A percentile compares a stretch with the other conserved stretches of the same genome.
These are phyloP conservation scores for Wickerhamiella domercqiae DNA, from an alignment of 805 yeast genomes.

Conservation along the genomic window DNA sequence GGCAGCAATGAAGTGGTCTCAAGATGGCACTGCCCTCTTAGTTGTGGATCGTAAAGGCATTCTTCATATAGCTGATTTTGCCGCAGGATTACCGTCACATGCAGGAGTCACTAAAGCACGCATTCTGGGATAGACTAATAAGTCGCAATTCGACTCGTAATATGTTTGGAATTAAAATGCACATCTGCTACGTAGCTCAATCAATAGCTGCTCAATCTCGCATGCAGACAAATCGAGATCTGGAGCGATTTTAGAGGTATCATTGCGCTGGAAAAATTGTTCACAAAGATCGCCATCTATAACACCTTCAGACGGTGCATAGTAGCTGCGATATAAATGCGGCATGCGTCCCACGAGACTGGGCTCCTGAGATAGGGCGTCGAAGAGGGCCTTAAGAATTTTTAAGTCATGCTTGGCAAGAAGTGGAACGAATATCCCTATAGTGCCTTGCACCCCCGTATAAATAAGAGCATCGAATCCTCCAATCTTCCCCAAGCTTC, in stretches of 20 bases:
- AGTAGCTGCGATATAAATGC: constrained; percentile 55
- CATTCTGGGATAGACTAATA: constrained; percentile 11
- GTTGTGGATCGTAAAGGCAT: constrained; percentile 71
- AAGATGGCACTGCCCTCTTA: constrained; percentile 66
- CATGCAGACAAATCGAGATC: constrained; percentile 21
- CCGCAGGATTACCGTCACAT: constrained; percentile 61
- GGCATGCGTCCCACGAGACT: constrained; percentile 49
- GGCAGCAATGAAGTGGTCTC: constrained; percentile 63
- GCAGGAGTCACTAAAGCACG: constrained; percentile 24
- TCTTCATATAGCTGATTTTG: constrained; percentile 68
- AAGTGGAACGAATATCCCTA: constrained; percentile 56
- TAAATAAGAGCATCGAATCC: constrained; percentile 56
- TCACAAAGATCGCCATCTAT: constrained; percentile 86
- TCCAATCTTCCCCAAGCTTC: constrained; percentile 35
- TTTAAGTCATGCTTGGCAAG: constrained; percentile 17
- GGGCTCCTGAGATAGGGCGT: no score
- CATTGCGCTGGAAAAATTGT: constrained; percentile 25
- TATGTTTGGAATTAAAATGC: constrained; percentile 10
- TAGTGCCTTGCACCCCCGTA: constrained; percentile 65
- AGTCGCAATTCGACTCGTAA: not conserved
- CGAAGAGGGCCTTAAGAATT: not conserved
- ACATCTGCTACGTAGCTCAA: constrained; percentile 20
- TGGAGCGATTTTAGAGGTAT: constrained; percentile 21
- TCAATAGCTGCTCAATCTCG: constrained; percentile 21
- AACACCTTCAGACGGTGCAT: constrained; percentile 60